Percentiles rank a stretch among this genome's conserved stretches.
These are phyloP conservation scores for Lenwebbia sp. DNA, from an alignment of 345 rosid species.

Conservation along the genomic window DNA sequence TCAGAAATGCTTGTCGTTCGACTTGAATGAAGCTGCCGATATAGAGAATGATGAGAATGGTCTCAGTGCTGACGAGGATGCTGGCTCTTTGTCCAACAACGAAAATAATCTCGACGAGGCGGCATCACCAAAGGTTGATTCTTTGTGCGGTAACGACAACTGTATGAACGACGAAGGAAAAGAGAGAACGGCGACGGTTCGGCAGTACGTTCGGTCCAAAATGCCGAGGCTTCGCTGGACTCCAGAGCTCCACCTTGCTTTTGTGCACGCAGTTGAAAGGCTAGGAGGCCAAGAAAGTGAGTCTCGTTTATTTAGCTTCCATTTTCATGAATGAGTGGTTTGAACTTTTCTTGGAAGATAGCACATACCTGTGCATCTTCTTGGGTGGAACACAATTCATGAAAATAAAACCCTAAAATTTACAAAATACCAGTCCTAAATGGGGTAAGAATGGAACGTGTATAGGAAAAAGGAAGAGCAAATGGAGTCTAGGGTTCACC, in stretches of 20 bases:
- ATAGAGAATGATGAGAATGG: background rate
- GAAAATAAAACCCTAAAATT: background rate
- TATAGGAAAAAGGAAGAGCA: background rate
- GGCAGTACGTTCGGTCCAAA: constrained; percentile 74
- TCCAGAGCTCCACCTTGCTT: constrained; percentile 74
- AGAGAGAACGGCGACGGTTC: constrained; percentile 20
- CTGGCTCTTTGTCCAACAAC: too few relatives aligned
- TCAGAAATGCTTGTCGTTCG: constrained; percentile 19
- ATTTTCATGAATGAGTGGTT: background rate
- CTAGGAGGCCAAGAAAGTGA: constrained; percentile 90
- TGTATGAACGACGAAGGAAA: background rate
- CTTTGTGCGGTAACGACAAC: constrained; percentile 13
- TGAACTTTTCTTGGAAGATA: background rate
- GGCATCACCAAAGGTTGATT: background rate
- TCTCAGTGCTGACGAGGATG: background rate
- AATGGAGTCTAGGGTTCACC: background rate
- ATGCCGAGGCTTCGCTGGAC: constrained; percentile 88
- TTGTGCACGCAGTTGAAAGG: constrained; percentile 63
- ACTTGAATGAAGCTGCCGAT: constrained; percentile 31
- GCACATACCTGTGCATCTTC: background rate
- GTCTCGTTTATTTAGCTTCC: constrained; percentile 5
- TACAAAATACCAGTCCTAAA: background rate
- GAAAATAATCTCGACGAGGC: background rate
- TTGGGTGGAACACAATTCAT: background rate
- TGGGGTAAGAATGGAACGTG: background rate